A percentile compares a stretch with the other conserved stretches of the same genome.
Evolutionary conservation across 306 rosid genomes (phyloP).

Genomic region (Amphicarpaea edgeworthii): DNA sequence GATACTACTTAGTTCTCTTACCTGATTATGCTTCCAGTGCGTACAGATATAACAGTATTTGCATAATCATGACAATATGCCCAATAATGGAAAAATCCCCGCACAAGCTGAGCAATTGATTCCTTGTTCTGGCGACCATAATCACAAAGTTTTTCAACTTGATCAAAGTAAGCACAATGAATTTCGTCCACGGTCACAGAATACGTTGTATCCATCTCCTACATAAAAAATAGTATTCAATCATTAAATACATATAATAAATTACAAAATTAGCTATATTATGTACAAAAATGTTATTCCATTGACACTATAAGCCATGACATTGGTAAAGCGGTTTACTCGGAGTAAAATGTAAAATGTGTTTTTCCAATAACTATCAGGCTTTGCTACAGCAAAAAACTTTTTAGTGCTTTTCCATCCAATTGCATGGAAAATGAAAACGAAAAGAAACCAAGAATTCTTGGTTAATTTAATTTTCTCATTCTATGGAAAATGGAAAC

Average conservation of each 20-base stretch:
- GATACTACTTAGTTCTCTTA: constrained; percentile 36
- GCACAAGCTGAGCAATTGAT: constrained; percentile 81
- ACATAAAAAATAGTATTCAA: constrained; percentile 28
- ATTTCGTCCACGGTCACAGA: constrained; percentile 68
- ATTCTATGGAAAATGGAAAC: constrained; percentile 23
- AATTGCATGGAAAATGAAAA: not conserved
- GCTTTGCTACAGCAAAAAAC: not conserved
- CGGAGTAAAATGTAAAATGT: not conserved
- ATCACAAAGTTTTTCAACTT: constrained; percentile 68
- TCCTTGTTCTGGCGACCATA: constrained; percentile 80
- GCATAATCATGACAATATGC: constrained; percentile 93
- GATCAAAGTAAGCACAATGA: constrained; percentile 83
- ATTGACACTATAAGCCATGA: not conserved
- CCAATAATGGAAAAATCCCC: constrained; percentile 97
- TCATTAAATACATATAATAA: not conserved
- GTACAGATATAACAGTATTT: constrained; percentile 83
- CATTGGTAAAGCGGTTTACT: constrained; percentile 3
- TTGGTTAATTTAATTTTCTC: constrained; percentile 2
- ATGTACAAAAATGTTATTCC: not conserved
- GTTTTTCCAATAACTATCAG: not conserved
- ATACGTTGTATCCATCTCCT: constrained; percentile 83
- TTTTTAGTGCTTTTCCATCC: constrained; percentile 1
- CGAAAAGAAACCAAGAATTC: not conserved
- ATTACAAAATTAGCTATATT: not conserved
- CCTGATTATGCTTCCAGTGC: constrained; percentile 86